Conservation (phyloP, 768 basidiomycete genomes). For the Tephrocybe sp. region DNA sequence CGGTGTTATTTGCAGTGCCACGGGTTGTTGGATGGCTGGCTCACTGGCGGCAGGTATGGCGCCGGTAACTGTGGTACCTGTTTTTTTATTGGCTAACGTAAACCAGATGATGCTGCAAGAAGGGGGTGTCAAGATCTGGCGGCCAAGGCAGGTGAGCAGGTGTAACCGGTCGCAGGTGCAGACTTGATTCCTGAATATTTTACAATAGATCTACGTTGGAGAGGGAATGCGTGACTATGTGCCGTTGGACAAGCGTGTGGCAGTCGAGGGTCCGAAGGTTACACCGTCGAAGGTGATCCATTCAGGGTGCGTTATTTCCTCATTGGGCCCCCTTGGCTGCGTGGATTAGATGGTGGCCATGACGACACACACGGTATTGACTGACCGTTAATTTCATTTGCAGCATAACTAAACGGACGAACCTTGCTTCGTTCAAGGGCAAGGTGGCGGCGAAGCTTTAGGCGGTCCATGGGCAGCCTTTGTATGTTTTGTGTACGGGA, state of each 20-base stretch:
- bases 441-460: slow-evolving; percentile 47
- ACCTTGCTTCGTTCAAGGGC: slow-evolving; percentile 60
- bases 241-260: slow-evolving; percentile 55
- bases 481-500: slow-evolving; percentile 1
- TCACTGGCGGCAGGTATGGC: slow-evolving; percentile 82
- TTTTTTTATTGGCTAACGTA: slow-evolving; percentile 1
- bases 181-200: neutral
- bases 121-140: slow-evolving; percentile 92
- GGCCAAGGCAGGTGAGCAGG: slow-evolving; percentile 69
- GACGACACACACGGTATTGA: slow-evolving; percentile 30
- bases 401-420: slow-evolving; percentile 70
- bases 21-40: slow-evolving; percentile 93
- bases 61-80: neutral
- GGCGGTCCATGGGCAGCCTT: too few relatives aligned
- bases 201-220: slow-evolving; percentile 73
- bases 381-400: slow-evolving; percentile 9
- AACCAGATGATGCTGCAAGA: slow-evolving; percentile 91
- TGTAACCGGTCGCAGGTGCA: neutral
- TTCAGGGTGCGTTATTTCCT: slow-evolving; percentile 66
- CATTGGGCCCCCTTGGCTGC: neutral
- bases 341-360: slow-evolving; percentile 33
- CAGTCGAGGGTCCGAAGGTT: slow-evolving; percentile 53
- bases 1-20: slow-evolving; percentile 89
- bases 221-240: slow-evolving; percentile 74
- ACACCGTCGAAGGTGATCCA: slow-evolving; percentile 66